Percentiles rank a stretch among this genome's conserved stretches.
These are phyloP conservation scores for Naganishia vaughanmartiniae DNA, from an alignment of 768 basidiomycete species.

Conservation along the genomic window DNA sequence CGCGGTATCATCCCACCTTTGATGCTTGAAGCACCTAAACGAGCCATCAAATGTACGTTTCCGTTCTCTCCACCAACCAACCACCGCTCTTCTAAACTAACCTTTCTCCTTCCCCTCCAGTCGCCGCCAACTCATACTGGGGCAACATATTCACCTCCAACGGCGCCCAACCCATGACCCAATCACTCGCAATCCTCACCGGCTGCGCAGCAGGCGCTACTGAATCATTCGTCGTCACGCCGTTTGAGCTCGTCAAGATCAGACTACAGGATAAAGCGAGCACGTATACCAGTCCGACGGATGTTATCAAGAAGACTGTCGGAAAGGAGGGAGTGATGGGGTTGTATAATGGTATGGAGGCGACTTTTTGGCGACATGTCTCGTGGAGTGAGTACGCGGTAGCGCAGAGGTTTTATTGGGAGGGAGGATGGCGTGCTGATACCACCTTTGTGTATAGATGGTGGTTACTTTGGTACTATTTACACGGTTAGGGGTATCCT, in stretches of 20 bases:
- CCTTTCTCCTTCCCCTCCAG: conserved; percentile 1
- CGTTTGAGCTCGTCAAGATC: conserved; percentile 70
- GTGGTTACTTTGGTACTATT: conserved; percentile 86
- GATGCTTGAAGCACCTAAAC: conserved; percentile 93
- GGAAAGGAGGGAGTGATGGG: conserved; percentile 65
- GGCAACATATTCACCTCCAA: conserved; percentile 58
- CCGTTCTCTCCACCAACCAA: neutral
- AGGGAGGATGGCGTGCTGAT: conserved; percentile 2
- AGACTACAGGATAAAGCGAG: conserved; percentile 90
- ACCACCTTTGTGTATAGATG: conserved; percentile 55
- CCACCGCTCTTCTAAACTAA: neutral
- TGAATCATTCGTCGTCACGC: conserved; percentile 84
- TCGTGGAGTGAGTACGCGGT: conserved; percentile 63
- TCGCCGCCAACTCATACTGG: conserved; percentile 91
- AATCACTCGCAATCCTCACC: conserved; percentile 78
- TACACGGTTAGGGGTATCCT: conserved; percentile 75
- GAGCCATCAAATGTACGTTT: conserved; percentile 74
- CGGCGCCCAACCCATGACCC: conserved; percentile 82
- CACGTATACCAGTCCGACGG: conserved; percentile 85
- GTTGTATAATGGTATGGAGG: conserved; percentile 75
- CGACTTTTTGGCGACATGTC: conserved; percentile 91
- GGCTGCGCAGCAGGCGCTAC: conserved; percentile 94
- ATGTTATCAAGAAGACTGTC: conserved; percentile 78
- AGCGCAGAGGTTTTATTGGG: neutral
- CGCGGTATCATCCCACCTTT: conserved; percentile 94